Percentiles rank a stretch among this genome's conserved stretches.
phyloP scores from a whole-genome alignment of 768 basidiomycete genomes.

The Mycena floridula region DNA sequence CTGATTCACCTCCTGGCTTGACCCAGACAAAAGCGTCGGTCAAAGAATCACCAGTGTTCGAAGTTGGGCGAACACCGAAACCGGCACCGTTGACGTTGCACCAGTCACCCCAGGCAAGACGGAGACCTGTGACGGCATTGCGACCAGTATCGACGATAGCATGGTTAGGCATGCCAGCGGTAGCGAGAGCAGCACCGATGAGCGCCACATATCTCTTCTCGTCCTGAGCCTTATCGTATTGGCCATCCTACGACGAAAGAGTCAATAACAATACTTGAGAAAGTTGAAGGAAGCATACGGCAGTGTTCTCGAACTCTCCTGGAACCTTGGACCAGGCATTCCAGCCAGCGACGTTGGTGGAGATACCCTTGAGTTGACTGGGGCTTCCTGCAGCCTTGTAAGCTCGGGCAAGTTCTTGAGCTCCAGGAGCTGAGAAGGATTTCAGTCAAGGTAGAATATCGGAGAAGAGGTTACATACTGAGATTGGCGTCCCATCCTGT shows the following conservation, averaged over 20 bases:
- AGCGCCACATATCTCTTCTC: no score
- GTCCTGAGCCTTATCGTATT: no score
- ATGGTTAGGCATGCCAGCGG: constrained; percentile 20
- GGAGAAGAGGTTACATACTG: no score
- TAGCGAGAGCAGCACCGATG: no score
- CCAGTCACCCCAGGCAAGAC: constrained; percentile 57
- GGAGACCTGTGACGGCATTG: constrained; percentile 57
- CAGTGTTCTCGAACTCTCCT: constrained; percentile 32
- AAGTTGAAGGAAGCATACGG: constrained; percentile 22
- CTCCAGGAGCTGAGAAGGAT: no score
- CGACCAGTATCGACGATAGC: constrained; percentile 33
- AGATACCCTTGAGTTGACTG: constrained; percentile 51
- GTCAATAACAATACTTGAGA: no score
- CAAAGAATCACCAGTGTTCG: constrained; percentile 43
- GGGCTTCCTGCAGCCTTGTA: constrained; percentile 47
- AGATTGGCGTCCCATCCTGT: no score
- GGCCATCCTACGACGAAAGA: no score
- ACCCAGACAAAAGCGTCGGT: constrained; percentile 63
- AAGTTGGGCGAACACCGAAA: constrained; percentile 54
- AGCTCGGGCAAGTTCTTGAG: no score
- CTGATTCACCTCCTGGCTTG: constrained; percentile 64
- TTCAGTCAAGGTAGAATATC: no score
- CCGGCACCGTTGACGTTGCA: constrained; percentile 63
- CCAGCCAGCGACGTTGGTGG: constrained; percentile 50
- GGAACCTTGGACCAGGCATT: constrained; percentile 24